These are phyloP conservation scores for Calycina herbarum DNA, from an alignment of 2,329 filamentous ascomycete genomes.

Conservation along the genomic window DNA sequence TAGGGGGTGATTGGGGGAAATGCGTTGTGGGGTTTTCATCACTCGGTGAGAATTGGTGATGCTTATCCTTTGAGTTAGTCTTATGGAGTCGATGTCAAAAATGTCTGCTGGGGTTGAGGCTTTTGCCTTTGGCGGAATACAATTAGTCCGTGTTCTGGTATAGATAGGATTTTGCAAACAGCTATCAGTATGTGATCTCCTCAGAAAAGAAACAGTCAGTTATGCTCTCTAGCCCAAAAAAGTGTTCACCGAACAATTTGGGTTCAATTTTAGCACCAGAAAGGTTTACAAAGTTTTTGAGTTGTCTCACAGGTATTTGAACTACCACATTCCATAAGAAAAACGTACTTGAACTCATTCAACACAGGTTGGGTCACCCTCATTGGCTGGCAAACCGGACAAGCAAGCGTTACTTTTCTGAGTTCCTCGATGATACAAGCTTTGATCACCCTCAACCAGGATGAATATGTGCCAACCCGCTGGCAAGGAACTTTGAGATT, in stretches of 20 bases:
- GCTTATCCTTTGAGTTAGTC: too few relatives aligned
- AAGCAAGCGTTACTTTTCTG: constrained; percentile 41
- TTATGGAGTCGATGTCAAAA: too few relatives aligned
- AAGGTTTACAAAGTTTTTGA: constrained; percentile 50
- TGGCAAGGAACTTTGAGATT: constrained; percentile 47
- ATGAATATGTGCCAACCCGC: constrained; percentile 37
- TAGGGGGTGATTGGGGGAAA: neutral
- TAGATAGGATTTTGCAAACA: too few relatives aligned
- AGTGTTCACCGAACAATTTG: too few relatives aligned
- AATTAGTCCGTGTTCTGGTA: too few relatives aligned
- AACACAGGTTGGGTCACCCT: constrained; percentile 49
- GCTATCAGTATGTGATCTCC: too few relatives aligned
- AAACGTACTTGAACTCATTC: neutral
- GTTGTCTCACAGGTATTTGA: constrained; percentile 49
- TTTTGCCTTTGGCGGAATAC: too few relatives aligned
- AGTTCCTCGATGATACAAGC: constrained; percentile 50
- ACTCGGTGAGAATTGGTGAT: too few relatives aligned
- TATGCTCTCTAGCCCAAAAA: too few relatives aligned
- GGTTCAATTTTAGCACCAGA: constrained; percentile 46
- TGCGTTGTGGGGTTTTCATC: constrained; percentile 32
- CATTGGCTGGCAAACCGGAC: constrained; percentile 46
- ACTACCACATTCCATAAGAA: neutral
- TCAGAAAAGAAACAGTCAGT: too few relatives aligned
- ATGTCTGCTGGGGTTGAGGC: too few relatives aligned
- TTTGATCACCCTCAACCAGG: constrained; percentile 40